Evolutionary conservation across 1,139 yeast genomes (phyloP), one percentile per base, ranked within the genome.

Genomic region (Kurtzmaniella quercitrusa): DNA sequence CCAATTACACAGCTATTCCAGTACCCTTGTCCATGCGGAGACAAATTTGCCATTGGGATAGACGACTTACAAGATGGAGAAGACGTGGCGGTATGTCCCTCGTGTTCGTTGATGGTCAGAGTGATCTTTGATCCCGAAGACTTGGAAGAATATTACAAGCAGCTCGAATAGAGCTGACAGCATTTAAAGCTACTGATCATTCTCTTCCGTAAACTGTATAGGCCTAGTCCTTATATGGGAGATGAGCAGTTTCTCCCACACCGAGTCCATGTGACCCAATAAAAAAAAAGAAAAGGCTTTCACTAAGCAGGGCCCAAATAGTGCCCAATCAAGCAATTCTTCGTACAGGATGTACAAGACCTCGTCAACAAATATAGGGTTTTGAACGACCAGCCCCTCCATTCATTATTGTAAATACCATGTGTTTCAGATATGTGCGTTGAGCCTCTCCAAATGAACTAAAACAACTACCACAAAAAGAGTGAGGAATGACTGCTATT

Each of bases 21-120:
- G 47, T 93, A 91, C 56, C 99, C 99, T 4, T 93, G 98, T 70
- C 99, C 99, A 0, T 93, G 98, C 65, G 98, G 98, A 24, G 99
- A 94, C 64, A 74, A 82, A 57, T 93, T 93, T 65, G 95, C 94
- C 60, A 86, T 93, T 38, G 73, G 81, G 29, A 73, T 93, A 43
- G 95, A 85, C 55, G 98, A 94, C 59, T 71, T 94, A 63, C 72
- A 75, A 49, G 97, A 90, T 54, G 98, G 97, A 5, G 95, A 87
- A 54, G 93, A 89, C 50, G 82, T 90, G 41, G 99, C 98, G 0
- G 94, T 91, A 17, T 93, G 99, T 65, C 98, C 98, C 18, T 84
- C 94, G 46, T 93, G 99, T 65, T 88, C 96, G 33, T 70, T 93
- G 46, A 90, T 89, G 93, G 93, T 91, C 38, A 84, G 84, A 58